Conservation (phyloP, 1,284 basidiomycete species). For the Chalciporus sp. region DNA sequence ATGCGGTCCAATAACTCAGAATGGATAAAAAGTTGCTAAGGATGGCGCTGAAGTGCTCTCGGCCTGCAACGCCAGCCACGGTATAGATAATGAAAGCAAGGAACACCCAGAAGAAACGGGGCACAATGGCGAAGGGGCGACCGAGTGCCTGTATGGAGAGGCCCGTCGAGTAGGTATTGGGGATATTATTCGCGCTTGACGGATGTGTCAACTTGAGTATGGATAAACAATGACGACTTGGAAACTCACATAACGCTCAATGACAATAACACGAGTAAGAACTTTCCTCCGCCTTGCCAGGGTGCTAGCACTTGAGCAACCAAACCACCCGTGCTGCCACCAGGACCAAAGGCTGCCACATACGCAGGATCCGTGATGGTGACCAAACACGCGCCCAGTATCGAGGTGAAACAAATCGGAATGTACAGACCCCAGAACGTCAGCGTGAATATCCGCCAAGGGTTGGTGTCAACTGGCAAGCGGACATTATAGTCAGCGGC, state of each 20-base stretch:
- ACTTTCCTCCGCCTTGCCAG: conserved; percentile 56
- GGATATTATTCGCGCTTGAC: conserved; percentile 56
- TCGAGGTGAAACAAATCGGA: conserved; percentile 55
- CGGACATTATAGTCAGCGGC: conserved; percentile 61
- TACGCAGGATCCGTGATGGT: conserved; percentile 58
- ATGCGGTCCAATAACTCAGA: conserved; percentile 66
- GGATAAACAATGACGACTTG: background rate
- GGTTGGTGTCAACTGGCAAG: conserved; percentile 47
- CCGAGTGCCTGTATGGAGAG: conserved; percentile 59
- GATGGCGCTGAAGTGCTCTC: conserved; percentile 61
- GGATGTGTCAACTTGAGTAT: background rate
- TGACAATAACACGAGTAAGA: conserved; percentile 59
- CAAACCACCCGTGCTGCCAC: conserved; percentile 51
- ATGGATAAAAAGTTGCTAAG: conserved; percentile 56
- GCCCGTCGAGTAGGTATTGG: conserved; percentile 60
- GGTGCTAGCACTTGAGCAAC: conserved; percentile 45
- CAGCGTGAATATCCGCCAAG: conserved; percentile 52
- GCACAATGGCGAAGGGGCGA: conserved; percentile 55
- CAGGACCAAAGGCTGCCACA: conserved; percentile 46
- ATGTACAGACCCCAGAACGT: conserved; percentile 63
- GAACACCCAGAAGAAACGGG: conserved; percentile 62
- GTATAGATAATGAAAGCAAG: conserved; percentile 57
- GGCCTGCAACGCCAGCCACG: conserved; percentile 61
- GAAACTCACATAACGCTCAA: conserved; percentile 50
- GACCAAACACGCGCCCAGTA: conserved; percentile 57